Base-by-base conservation (phyloP, 768 basidiomycete genomes). In the Kwoniella sp. region DNA sequence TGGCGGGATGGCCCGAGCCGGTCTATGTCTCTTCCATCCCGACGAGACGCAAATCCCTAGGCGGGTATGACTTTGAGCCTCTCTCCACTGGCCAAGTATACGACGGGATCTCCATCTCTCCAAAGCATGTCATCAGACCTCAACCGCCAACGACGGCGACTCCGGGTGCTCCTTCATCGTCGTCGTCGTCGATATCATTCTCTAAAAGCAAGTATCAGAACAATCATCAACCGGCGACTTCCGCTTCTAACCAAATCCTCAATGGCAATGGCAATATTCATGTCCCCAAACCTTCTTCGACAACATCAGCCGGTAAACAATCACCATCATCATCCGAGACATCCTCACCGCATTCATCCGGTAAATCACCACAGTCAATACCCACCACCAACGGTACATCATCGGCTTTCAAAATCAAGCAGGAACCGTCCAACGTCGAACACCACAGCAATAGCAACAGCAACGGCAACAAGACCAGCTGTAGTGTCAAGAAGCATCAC, bases 1-100 rank as follows among this genome's bases (percentile, higher is more conserved):
- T 70, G 5, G 48, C 57, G 0, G 68, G 68, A 22, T 70, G 68
- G 68, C 68, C 68, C 20, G 60, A 70, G 54, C 60, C 68, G 7
- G 47, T 66, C 9, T 70, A 58, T 47, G 65, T 66, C 15, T 52
- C 56, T 20, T 37, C 62, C 7, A 3, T 7, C 34, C 37, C 30
- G 7, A 23, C 26, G 2, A 17, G 13, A 47, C 23, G 37, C 26
- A 50, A 48, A 17, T 30, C 28, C 5, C 28, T 48, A 12, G 28
- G 25, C 8, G 48, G 28, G 29, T 22, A 23, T 28, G 22, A 47
- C 30, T 47, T 63, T 30, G 62, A 63, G 22, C 52, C 60, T 17
- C 26, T 61, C 2, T 50, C 62, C 48, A 47, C 62, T 17, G 55
- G 55, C 22, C 62, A 56, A 25, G 62, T 63, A 7, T 63, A 63